Base-by-base conservation (phyloP, 371 early-diverging fungal species). In the Gilbertella persicaria region DNA sequence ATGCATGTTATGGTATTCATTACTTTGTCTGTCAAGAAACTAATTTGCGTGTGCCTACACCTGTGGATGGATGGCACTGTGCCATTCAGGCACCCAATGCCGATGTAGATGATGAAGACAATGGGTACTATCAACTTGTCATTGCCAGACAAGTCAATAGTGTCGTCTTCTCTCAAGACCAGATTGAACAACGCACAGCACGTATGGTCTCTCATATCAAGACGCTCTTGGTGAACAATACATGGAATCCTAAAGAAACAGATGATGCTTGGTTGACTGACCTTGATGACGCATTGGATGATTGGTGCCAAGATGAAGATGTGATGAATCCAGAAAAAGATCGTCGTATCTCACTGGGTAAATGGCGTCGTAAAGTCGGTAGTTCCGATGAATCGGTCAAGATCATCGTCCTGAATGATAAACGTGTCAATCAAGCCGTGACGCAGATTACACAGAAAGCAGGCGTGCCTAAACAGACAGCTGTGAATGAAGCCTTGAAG, bases 1-100 rank as follows among this genome's bases (percentile, higher is more conserved):
- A 73, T 55, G 71, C 73, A 10, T 61, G 67, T 35, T 80, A 75
- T 45, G 80, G 80, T 52, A 63, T 80, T 12, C 73, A 77, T 42
- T 71, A 71, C 37, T 80, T 52, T 53, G 74, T 80, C 1, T 64
- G 66, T 24, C 57, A 59, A 24, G 73, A 73, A 43, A 48, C 67
- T 1, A 55, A 66, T 23, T 25, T 39, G 12, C 44, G 80, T 4
- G 25, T 75, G 0, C 73, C 73, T 5, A 60, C 55, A 0, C 66
- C 76, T 8, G 41, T 66, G 3, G 51, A 64, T 9, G 75, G 73
- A 14, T 77, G 80, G 78, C 62, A 52, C 20, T 73, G 75, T 38
- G 73, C 67, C 0, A 52, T 63, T 37, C 58, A 63, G 9, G 12
- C 35, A 6, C 28, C 19, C 13, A 28, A 20, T 10, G 47, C 26